These are phyloP conservation scores for Heterobasidion irregulare DNA, from an alignment of 1,284 basidiomycete genomes.

Conservation along the genomic window DNA sequence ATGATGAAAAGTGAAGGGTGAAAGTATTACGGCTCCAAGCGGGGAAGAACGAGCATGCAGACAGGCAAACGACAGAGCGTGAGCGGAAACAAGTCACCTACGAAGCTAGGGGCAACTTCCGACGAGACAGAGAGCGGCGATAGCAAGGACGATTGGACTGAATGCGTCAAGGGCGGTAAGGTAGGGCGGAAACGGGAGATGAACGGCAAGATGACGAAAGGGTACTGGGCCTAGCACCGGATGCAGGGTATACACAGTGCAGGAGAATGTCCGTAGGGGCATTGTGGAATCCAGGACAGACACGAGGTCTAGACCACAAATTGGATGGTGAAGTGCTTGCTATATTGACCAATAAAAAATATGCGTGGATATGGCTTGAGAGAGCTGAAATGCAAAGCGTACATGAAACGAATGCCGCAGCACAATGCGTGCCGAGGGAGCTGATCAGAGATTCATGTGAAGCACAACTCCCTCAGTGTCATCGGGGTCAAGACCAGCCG, in stretches of 20 bases:
- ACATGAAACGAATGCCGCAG: constrained; percentile 2
- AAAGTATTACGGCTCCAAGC: not conserved
- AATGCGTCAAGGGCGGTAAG: not conserved
- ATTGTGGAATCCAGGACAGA: not conserved
- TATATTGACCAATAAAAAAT: constrained; percentile 14
- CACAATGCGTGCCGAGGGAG: not conserved
- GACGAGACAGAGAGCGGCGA: not conserved
- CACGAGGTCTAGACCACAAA: not conserved
- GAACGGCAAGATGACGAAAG: not conserved
- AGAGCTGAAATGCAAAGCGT: not conserved
- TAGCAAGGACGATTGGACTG: not conserved
- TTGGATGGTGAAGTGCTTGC: not conserved
- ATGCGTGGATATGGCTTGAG: constrained; percentile 5
- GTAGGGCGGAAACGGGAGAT: not conserved
- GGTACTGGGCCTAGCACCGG: not conserved
- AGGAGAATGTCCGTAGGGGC: not conserved
- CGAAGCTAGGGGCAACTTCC: too few species aligned
- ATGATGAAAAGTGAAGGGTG: not conserved
- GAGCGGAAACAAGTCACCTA: too few species aligned
- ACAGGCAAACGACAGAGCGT: not conserved
- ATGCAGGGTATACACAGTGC: not conserved
- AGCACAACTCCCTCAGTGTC: constrained; percentile 8
- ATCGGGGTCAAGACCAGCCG: constrained; percentile 12
- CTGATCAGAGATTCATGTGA: constrained; percentile 4
- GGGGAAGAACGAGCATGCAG: not conserved